phyloP scores from a whole-genome alignment of 805 yeast genomes.

The Candida loeiensis region DNA sequence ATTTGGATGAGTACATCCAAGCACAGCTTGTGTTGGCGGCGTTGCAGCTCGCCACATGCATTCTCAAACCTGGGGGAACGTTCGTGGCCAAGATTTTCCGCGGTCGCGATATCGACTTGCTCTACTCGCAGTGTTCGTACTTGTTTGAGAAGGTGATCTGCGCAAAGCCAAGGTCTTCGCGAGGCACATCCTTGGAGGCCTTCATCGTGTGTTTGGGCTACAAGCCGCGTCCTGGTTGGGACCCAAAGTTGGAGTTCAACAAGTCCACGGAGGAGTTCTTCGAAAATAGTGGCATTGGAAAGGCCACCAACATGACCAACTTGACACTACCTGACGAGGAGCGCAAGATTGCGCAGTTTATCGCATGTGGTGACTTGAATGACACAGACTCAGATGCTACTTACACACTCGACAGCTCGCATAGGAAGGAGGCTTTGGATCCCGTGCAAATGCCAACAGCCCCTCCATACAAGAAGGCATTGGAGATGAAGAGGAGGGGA shows the following conservation, averaged over 20 bases:
- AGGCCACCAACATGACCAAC: conserved; percentile 45
- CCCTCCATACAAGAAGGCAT: conserved; percentile 92
- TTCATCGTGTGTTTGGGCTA: conserved; percentile 91
- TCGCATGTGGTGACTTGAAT: conserved; percentile 91
- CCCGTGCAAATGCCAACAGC: conserved; percentile 96
- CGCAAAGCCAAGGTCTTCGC: conserved; percentile 92
- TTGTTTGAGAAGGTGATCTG: conserved; percentile 85
- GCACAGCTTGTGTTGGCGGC: conserved; percentile 93
- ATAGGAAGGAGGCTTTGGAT: conserved; percentile 54
- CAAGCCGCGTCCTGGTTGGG: conserved; percentile 80
- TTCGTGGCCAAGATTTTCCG: conserved; percentile 96
- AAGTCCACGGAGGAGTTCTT: conserved; percentile 81
- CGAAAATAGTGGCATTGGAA: conserved; percentile 57
- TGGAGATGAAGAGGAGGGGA: conserved; percentile 82
- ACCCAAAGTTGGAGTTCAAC: conserved; percentile 55
- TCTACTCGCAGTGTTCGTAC: conserved; percentile 88
- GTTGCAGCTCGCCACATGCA: conserved; percentile 83
- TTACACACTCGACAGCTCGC: conserved; percentile 51
- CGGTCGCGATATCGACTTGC: conserved; percentile 90
- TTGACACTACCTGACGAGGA: conserved; percentile 56
- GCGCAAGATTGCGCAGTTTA: conserved; percentile 79
- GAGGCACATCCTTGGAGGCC: conserved; percentile 93
- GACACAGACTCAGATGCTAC: conserved; percentile 96
- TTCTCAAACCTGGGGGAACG: conserved; percentile 83
- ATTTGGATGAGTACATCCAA: conserved; percentile 93